Percentiles rank a stretch among this genome's conserved stretches.
Evolutionary conservation across 129 eudicot genomes (phyloP).

Genomic region (Solidago caesia): DNA sequence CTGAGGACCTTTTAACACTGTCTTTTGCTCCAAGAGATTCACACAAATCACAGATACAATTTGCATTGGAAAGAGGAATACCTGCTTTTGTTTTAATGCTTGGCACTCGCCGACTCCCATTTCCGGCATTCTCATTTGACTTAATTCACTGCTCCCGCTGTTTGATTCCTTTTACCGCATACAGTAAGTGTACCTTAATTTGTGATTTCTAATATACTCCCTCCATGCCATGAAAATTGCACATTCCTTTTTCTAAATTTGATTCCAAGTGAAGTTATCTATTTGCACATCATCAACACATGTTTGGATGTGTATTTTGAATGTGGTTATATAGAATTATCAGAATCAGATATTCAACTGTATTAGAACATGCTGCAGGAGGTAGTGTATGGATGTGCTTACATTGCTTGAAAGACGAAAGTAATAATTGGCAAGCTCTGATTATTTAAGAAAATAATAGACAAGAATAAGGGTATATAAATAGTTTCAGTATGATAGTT

Average conservation of each 20-base stretch:
- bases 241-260: not conserved
- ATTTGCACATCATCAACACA: too few relatives aligned
- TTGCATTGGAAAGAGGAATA: conserved; percentile 91
- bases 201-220: conserved; percentile 6
- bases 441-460: not conserved
- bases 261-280: too few relatives aligned
- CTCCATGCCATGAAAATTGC: not conserved
- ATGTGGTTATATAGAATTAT: not conserved
- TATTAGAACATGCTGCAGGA: too few relatives aligned
- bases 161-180: conserved; percentile 76
- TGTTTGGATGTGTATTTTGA: not conserved
- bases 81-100: conserved; percentile 97
- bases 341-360: not conserved
- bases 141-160: conserved; percentile 87
- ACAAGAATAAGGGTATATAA: not conserved
- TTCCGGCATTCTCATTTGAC: conserved; percentile 75
- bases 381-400: too few relatives aligned
- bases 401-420: too few relatives aligned
- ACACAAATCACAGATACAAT: conserved; percentile 92
- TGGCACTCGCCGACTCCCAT: conserved; percentile 85
- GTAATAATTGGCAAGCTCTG: not conserved
- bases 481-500: too few relatives aligned
- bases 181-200: conserved; percentile 49
- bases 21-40: conserved; percentile 99
- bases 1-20: conserved; percentile 73